Conservation (phyloP, 495 filamentous ascomycete genomes). For the Aspergillus baeticus region DNA sequence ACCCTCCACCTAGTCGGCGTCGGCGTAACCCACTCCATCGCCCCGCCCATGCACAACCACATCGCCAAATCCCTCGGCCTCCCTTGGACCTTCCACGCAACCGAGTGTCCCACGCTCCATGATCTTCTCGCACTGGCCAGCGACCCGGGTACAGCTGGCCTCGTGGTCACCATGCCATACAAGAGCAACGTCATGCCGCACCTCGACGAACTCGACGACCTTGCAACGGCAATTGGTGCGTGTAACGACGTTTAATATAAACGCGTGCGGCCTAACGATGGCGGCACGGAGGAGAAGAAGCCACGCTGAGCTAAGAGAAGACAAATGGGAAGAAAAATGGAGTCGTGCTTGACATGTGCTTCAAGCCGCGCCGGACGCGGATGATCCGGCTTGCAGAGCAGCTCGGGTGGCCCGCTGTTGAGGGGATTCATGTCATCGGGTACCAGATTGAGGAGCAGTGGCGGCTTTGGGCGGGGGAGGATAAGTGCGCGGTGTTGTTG, state of each 20-base stretch:
- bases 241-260: not conserved
- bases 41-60: constrained; percentile 42
- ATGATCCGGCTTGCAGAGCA: constrained; percentile 50
- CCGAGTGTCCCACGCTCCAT: constrained; percentile 36
- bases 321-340: constrained; percentile 58
- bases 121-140: constrained; percentile 17
- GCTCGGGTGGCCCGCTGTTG: constrained; percentile 58
- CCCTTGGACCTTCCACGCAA: constrained; percentile 36
- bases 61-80: constrained; percentile 36
- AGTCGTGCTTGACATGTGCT: constrained; percentile 70
- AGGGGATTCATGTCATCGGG: constrained; percentile 64
- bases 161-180: constrained; percentile 25
- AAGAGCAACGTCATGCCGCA: constrained; percentile 58
- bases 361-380: constrained; percentile 62
- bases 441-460: constrained; percentile 68
- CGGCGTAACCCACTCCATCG: constrained; percentile 44
- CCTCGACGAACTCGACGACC: constrained; percentile 53
- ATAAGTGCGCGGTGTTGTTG: constrained; percentile 41
- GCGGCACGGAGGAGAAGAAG: too few species aligned
- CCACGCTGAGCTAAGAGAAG: too few species aligned
- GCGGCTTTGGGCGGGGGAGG: constrained; percentile 55
- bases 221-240: constrained; percentile 53
- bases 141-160: constrained; percentile 17
- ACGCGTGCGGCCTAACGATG: too few species aligned
- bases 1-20: constrained; percentile 34